Evolutionary conservation across 805 yeast genomes (phyloP), one percentile per base, ranked within the genome.

Genomic region (Starmerella riodocensis): DNA sequence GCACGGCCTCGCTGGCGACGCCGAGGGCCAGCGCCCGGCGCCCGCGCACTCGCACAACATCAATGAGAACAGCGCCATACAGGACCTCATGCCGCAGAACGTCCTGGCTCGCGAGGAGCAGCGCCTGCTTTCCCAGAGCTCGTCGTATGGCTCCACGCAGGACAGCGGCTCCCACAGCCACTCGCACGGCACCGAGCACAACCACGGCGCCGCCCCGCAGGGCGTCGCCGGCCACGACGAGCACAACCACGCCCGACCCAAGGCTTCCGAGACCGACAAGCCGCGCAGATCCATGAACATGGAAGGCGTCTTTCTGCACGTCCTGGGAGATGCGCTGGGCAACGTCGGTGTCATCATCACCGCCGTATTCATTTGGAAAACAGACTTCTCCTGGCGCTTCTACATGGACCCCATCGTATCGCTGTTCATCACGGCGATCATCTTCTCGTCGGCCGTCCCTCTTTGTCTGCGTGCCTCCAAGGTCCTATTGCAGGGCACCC

Each of bases 231-330:
- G 46, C 29, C 58, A 56, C 31, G 43, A 38, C 9, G 50, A 50
- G 32, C 63, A 61, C 42, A 48, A 45, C 44, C 62, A 58, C 50
- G 45, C 56, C 32, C 49, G 53, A 38, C 47, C 58, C 27, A 46
- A 40, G 48, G 36, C 25, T 29, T 41, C 37, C 37, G 24, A 37
- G 27, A 17, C 47, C 43, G 14, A 45, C 46, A 54, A 57, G 37
- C 30, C 65, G 44, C 52, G 60, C 24, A 74, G 71, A 55, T 81
- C 94, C n/a, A 65, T 88, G 65, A 88, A 91, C 61, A 88, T 88
- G 96, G 86, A 83, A 53, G 98, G 98, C 47, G 96, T 88, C 3
- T 91, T 83, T 56, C 66, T 88, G 54, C 98, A 88, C 56, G 98
- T 91, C 11, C 47, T 91, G 51, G 97, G 97, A 32, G 98, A 88